Base-by-base conservation (phyloP, 805 yeast genomes). In the Pichia nanzhaoensis region DNA sequence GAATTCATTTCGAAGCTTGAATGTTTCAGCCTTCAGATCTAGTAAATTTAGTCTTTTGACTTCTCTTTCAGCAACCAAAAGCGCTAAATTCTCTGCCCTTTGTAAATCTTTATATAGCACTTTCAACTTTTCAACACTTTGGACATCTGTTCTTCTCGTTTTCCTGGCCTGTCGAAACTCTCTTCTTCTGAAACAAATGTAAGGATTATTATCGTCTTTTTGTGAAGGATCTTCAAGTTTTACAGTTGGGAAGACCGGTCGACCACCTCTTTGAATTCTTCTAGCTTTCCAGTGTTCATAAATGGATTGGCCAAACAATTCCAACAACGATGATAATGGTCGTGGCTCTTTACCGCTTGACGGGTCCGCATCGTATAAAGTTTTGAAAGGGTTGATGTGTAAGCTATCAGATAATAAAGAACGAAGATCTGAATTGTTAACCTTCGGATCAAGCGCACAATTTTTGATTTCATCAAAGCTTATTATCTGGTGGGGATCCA, bases 91-190 rank as follows among this genome's bases (percentile, higher is more conserved):
- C 51, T 82, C 74, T 1, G 96, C 95, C 41, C 80, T 74, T 50
- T 78, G 82, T 67, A 93, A 71, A 49, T 93, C 95, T 49, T 74
- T 74, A 51, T 84, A 86, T 28, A 93, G 68, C 46, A 76, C 61
- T 19, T 93, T 74, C 41, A 93, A 70, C 52, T 90, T 78, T 63
- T 90, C 97, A 13, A 89, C 82, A 54, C 93, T 88, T 55, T 88
- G 85, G 30, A 85, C 77, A 67, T 93, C 99, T 0, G 96, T 86
- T 52, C 98, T 78, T 63, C 99, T 79, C 0, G 99, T 93, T 63
- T 93, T 93, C 63, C 99, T 83, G 27, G 95, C 93, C 60, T 86
- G 97, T 53, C 99, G 79, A 52, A 88, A 83, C 59, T 90, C 98
- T 63, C 99, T 83, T 54, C 96, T 80, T 57, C 99, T 78, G 71